Base-by-base conservation (phyloP, 805 yeast genomes). In the Nakazawaea pomicola region DNA sequence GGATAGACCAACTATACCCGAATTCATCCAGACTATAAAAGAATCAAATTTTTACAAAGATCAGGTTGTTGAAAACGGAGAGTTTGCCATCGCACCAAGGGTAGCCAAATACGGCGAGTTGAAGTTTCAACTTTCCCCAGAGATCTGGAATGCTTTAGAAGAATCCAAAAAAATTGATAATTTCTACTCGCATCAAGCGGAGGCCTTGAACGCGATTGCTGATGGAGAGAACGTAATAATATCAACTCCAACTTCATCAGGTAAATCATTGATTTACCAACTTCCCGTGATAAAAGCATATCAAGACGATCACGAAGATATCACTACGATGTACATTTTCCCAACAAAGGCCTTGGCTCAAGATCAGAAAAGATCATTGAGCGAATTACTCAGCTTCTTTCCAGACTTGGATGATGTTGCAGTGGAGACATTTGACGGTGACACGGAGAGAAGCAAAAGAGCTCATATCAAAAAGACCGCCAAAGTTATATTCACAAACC, bases 331-430 rank as follows among this genome's bases (percentile, higher is more conserved):
- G 67, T 89, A 84, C 52, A 80, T 93, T 10, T 93, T 93, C 52
- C 99, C 99, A 2, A 93, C 99, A 0, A 93, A 93, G 55, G 99
- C 99, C 0, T 67, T 93, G 38, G 98, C 99, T 0, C 99, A 93
- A 55, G 99, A 93, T 65, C 99, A 93, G 60, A 82, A 82, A 52
- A 67, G 95, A 47, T 79, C 95, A n/a, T 63, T 93, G 41, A 70
- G 71, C 36, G 78, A 74, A 17, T 61, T 84, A 9, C 61, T 83
- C 33, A 60, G 68, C 5, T 62, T 62, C 28, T 70, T 85, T 37
- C 76, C 78, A 0, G 60, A 61, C 10, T 49, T 68, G 2, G 53
- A 58, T 3, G 65, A 66, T 14, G 63, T 80, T 1, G 58, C 72
- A 1, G 84, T 81, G 2, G 91, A 83, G 36, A 86, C 97, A 0